Percentiles rank a stretch among this genome's conserved stretches.
These are phyloP conservation scores for Solanum clarkiae DNA, from an alignment of 257 asterid species.

Conservation along the genomic window DNA sequence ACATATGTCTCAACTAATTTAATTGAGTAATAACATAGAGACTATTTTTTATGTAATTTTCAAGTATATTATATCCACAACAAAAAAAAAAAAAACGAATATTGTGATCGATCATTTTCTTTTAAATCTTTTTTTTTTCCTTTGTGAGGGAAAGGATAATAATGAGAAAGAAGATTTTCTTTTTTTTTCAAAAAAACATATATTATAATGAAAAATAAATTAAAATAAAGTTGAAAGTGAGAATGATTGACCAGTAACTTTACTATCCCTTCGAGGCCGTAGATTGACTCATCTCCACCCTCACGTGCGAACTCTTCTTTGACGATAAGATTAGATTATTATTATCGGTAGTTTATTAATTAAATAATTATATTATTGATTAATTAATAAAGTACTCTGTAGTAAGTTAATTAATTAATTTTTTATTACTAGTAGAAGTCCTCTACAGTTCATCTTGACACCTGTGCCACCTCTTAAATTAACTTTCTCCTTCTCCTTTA, in stretches of 20 bases:
- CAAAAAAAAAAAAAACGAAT: neutral
- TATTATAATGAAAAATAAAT: neutral
- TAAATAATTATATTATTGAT: neutral
- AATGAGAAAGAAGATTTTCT: neutral
- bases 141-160: neutral
- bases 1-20: neutral
- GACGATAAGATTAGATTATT: neutral
- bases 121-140: neutral
- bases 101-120: neutral
- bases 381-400: neutral
- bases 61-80: neutral
- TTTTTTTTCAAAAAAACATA: neutral
- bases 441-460: slow-evolving; percentile 13
- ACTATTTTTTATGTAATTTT: neutral
- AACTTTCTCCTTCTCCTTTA: neutral
- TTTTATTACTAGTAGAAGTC: neutral
- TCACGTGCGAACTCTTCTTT: slow-evolving; percentile 40
- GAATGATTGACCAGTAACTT: slow-evolving; percentile 34
- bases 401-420: neutral
- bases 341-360: neutral
- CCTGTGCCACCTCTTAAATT: slow-evolving; percentile 14
- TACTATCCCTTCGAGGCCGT: slow-evolving; percentile 31
- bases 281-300: slow-evolving; percentile 37
- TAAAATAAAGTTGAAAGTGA: neutral
- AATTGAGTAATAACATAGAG: too few species aligned